Conservation (phyloP, 2,329 filamentous ascomycete genomes). For the Colletotrichum abscissum region DNA sequence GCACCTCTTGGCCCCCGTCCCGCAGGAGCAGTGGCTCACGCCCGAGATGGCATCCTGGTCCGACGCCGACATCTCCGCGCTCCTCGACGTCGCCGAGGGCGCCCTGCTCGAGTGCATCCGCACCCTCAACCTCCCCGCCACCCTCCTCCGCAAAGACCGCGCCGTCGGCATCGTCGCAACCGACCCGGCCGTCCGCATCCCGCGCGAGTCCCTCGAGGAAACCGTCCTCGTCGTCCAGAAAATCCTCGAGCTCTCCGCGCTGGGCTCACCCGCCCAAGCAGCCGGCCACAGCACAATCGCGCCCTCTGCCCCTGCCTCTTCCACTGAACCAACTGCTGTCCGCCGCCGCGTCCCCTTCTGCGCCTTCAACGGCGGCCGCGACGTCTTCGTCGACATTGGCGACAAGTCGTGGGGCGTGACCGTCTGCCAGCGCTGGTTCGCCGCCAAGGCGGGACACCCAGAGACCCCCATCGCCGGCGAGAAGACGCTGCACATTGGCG, state of each 20-base stretch:
- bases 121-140: constrained; percentile 82
- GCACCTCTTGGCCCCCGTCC: constrained; percentile 75
- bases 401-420: constrained; percentile 97
- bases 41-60: constrained; percentile 83
- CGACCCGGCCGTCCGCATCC: constrained; percentile 73
- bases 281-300: constrained; percentile 32
- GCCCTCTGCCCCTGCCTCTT: constrained; percentile 2
- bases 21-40: constrained; percentile 76
- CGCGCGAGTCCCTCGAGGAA: constrained; percentile 92
- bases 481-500: constrained; percentile 92
- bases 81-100: constrained; percentile 91
- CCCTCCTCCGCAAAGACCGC: constrained; percentile 87
- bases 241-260: constrained; percentile 83
- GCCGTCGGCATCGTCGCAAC: constrained; percentile 82
- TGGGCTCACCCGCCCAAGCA: constrained; percentile 45
- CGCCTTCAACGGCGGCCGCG: constrained; percentile 97
- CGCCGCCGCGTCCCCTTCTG: constrained; percentile 80
- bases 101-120: constrained; percentile 85
- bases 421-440: constrained; percentile 92
- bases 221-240: constrained; percentile 95
- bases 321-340: background rate
- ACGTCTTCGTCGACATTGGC: constrained; percentile 98
- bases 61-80: constrained; percentile 77
- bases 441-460: constrained; percentile 54
- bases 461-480: constrained; percentile 72